Conservation (phyloP, 257 asterid species). For the Solanum commersonii region DNA sequence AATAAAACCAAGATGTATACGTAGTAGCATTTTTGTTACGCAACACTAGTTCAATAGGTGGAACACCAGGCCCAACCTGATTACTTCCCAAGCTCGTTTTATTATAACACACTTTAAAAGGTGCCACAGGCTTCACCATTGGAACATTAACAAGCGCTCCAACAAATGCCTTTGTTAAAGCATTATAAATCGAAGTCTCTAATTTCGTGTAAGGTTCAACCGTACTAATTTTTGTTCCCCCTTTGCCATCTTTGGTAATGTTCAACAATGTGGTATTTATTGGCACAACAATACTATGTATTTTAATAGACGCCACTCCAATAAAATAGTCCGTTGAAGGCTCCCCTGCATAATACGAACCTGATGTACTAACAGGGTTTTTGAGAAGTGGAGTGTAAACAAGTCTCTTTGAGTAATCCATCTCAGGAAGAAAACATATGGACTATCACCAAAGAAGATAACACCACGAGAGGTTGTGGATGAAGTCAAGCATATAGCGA, state of each 20-base stretch:
- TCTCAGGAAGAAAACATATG: background rate
- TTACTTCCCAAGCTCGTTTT: conserved; percentile 19
- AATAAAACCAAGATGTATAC: background rate
- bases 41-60: conserved; percentile 37
- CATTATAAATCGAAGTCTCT: background rate
- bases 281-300: background rate
- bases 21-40: background rate
- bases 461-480: conserved; percentile 12
- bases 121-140: conserved; percentile 26
- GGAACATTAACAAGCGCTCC: conserved; percentile 25
- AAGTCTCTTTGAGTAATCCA: background rate
- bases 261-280: background rate
- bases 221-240: background rate
- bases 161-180: conserved; percentile 13
- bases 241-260: background rate
- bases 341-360: conserved; percentile 4
- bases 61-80: conserved; percentile 27
- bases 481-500: conserved; percentile 35
- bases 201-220: background rate
- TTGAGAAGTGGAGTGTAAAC: conserved; percentile 21
- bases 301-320: background rate
- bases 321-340: conserved; percentile 34
- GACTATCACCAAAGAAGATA: background rate
- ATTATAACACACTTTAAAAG: conserved; percentile 43
- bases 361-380: conserved; percentile 25